Base-by-base conservation (phyloP, 2,329 filamentous ascomycete species). In the Sporothrix mexicana region DNA sequence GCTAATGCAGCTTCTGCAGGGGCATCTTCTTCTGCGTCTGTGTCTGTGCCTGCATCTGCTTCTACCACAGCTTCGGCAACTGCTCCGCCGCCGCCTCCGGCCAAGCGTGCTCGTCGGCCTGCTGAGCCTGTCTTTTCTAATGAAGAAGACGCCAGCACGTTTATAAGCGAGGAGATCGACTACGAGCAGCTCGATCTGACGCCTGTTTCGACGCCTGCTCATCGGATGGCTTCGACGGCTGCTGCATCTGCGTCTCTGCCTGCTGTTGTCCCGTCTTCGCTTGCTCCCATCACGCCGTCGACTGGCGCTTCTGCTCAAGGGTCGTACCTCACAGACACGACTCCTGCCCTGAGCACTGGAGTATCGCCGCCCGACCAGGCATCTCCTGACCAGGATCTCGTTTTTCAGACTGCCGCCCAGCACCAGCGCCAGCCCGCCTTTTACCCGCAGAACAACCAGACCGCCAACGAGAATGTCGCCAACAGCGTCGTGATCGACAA, bases 151-250 rank as follows among this genome's bases (percentile, higher is more conserved):
- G 61, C 41, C 41, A 66, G 61, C 61, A 76, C 76, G 61, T 25
- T 70, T 6, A 76, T 77, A 51, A 75, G 73, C 10, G 72, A 75
- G 9, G 77, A 78, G 0, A 75, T 77, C 9, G 77, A 81, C 74
- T 81, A 79, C 25, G 78, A 79, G 5, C 76, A 74, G 25, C 77
- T 80, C 7, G 81, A 82, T 23, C 20, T 76, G 23, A 74, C 59
- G 67, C 77, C 41, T 68, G 15, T 62, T 9, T 64, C 43, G 13
- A 73, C 75, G 13, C 75, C 78, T 2, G 75, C 75, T 10, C 17
- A 23, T 23, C 20, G 55, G 2, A 67, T 55, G 41, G 23, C 47
- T 0, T 1, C 49, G 23, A 57, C 67, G 20, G 45, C 66, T 7
- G 13, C 41, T 23, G 2, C 53, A 8, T 41, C 66, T 20, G 4